Percentiles rank a stretch among this genome's conserved stretches.
These are phyloP conservation scores for Hypomontagnella submonticulosa DNA, from an alignment of 495 filamentous ascomycete species.

Conservation along the genomic window DNA sequence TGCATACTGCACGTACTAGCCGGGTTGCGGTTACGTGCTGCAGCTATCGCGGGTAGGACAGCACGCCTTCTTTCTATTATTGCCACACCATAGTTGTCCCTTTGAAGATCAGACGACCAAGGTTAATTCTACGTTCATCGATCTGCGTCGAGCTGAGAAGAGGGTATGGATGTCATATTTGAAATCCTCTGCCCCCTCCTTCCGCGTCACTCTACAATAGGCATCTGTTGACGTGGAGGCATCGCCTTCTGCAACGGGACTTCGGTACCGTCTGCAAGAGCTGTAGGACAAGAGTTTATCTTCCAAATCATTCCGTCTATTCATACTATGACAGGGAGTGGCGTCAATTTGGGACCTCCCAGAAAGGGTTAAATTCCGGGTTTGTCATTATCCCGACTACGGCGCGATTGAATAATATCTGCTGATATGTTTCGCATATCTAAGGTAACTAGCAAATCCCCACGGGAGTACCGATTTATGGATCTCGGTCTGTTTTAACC, in stretches of 20 bases:
- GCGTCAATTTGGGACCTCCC: not conserved
- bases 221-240: slow-evolving; percentile 6
- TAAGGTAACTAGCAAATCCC: not conserved
- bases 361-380: not conserved
- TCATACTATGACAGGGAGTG: slow-evolving; percentile 5
- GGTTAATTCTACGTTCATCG: not conserved
- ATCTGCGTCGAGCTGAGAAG: slow-evolving; percentile 2
- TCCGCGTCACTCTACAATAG: not conserved
- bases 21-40: not conserved
- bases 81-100: not conserved
- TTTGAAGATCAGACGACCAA: slow-evolving; percentile 5
- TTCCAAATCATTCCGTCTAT: not conserved
- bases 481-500: slow-evolving; percentile 5
- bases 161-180: slow-evolving; percentile 9
- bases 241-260: slow-evolving; percentile 12
- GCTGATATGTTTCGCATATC: not conserved
- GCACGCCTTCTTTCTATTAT: not conserved
- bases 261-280: not conserved
- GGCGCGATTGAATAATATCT: slow-evolving; percentile 10
- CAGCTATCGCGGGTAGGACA: slow-evolving; percentile 12
- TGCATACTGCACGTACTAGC: slow-evolving; percentile 8
- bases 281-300: slow-evolving; percentile 1
- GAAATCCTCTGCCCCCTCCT: slow-evolving; percentile 7
- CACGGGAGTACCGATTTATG: slow-evolving; percentile 10
- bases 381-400: slow-evolving; percentile 1